phyloP scores from a whole-genome alignment of 1,284 basidiomycete species.

The Ceratobasidium sp. region DNA sequence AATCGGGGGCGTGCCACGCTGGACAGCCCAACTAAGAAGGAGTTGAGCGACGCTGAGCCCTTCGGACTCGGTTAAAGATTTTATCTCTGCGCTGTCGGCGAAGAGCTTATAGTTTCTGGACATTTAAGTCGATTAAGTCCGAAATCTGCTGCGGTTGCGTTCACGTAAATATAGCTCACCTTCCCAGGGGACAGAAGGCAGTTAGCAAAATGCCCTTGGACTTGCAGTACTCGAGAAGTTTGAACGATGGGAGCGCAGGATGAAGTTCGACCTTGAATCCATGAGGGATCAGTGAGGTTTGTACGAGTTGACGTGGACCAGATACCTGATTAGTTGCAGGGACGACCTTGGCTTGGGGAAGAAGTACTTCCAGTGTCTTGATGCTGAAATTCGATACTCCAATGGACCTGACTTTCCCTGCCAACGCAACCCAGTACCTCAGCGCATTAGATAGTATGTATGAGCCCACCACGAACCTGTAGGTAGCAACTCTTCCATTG shows the following conservation, averaged over 20 bases:
- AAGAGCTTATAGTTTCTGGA: constrained; percentile 11
- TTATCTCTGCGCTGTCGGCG: constrained; percentile 54
- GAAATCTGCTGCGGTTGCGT: background rate
- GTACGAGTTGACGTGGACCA: background rate
- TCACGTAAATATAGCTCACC: constrained; percentile 56
- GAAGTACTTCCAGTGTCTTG: constrained; percentile 48
- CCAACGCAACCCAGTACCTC: constrained; percentile 41
- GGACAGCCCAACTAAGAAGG: constrained; percentile 79
- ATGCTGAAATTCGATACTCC: constrained; percentile 55
- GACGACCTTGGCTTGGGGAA: constrained; percentile 57
- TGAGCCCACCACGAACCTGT: constrained; percentile 42
- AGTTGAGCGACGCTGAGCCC: constrained; percentile 78
- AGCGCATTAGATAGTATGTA: background rate
- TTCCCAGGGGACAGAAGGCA: constrained; percentile 86
- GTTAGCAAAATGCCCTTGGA: constrained; percentile 78
- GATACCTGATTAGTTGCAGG: constrained; percentile 76
- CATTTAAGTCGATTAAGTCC: background rate
- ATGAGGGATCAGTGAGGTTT: background rate
- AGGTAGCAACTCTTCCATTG: constrained; percentile 53
- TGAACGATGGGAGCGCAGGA: constrained; percentile 75
- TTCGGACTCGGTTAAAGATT: constrained; percentile 65
- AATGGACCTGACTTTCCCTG: constrained; percentile 53
- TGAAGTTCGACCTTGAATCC: constrained; percentile 69
- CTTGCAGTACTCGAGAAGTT: constrained; percentile 71
- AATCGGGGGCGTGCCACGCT: constrained; percentile 75